Evolutionary conservation across 148 eudicot species (phyloP).

Genomic region (Polygonum maritimum): DNA sequence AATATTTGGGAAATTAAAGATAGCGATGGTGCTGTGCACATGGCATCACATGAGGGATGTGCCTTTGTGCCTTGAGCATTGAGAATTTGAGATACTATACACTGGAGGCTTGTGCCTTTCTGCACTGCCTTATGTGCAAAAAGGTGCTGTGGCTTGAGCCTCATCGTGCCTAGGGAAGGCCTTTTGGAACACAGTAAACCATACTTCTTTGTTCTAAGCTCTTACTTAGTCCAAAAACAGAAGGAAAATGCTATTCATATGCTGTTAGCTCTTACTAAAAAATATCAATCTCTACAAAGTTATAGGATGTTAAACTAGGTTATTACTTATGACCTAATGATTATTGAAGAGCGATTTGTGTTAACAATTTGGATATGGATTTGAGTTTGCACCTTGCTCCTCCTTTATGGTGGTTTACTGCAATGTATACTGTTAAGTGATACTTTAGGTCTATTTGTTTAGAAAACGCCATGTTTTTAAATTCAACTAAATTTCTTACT

Average conservation of each 20-base stretch:
- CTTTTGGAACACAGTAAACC: no score
- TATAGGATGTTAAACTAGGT: background rate
- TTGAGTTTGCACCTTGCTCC: background rate
- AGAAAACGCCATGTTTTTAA: background rate
- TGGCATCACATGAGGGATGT: no score
- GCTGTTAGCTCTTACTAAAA: no score
- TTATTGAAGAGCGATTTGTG: background rate
- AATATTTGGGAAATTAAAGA: background rate
- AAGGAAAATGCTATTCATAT: background rate
- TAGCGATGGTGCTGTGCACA: no score
- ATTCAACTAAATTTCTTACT: background rate
- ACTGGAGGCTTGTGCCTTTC: no score
- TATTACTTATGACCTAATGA: background rate
- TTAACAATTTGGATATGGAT: background rate
- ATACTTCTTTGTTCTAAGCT: no score
- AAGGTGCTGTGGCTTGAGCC: no score
- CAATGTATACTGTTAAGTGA: background rate
- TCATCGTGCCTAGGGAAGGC: no score
- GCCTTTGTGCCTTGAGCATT: no score
- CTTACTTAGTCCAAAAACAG: background rate
- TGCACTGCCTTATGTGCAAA: no score
- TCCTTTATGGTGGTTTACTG: background rate
- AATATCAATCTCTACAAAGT: no score
- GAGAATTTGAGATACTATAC: no score
- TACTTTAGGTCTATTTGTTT: background rate